Base-by-base conservation (phyloP, 495 filamentous ascomycete genomes). In the Aspergillus biplanus region DNA sequence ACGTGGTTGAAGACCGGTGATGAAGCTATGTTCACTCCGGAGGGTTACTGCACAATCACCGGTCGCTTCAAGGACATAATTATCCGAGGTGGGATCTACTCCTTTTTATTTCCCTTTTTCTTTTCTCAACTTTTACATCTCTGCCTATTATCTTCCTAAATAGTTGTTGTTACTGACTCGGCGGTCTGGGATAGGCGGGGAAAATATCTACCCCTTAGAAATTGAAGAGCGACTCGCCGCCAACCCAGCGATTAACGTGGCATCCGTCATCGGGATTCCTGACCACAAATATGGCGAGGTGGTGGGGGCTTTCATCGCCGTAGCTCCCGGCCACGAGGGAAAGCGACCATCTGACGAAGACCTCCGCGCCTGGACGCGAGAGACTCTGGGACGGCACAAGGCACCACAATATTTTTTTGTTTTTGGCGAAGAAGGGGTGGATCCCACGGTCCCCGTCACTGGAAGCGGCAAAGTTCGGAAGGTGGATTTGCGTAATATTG, bases 61-160 rank as follows among this genome's bases (percentile, higher is more conserved):
- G 85, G 86, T 9, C 75, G 92, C 13, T 91, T 96, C 67, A 96
- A 96, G 75, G 92, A 97, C 63, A 77, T 96, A 50, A 90, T 97
- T 63, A 96, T 96, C 63, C 82, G 90, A 33, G 93, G 89, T 58
- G 63, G 55, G 67, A 58, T 8, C 52, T 42, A 5, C 12, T 9
- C 18, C 33, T n/a, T 33, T 21, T 27, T 27, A 15, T 13, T 6
- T 33, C 58, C 18, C 18, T 15, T 12, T 34, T 42, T 31, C 8
- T 7, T 34, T 1, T 35, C 12, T 49, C 27, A 5, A 27, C 37
- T 16, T 57, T 59, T 12, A 37, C 11, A 48, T 34, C 12, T 52
- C 12, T 34, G 18, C 52, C 59, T 33, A 58, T 34, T 52, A 57
- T 39, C 49, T 7, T n/a, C 8, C 33, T 12, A 11, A 52, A 31